Base-by-base conservation (phyloP, 805 yeast genomes). In the Cyberlindnera suaveolens region DNA sequence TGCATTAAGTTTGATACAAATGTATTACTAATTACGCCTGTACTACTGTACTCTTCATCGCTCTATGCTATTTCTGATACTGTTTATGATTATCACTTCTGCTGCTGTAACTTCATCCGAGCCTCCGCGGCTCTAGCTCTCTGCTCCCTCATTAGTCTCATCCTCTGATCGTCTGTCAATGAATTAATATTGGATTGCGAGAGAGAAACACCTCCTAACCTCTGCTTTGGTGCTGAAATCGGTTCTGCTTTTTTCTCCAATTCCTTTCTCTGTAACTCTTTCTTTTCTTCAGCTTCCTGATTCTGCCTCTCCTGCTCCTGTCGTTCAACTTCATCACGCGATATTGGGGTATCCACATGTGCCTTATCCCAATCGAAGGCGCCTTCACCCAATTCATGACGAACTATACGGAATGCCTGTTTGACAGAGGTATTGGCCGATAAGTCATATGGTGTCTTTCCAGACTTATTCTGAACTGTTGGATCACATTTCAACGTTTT, bases 111-210 rank as follows among this genome's bases (percentile, higher is more conserved):
- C 63, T 42, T 71, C 55, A 86, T 54, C 52, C 99, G 72, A 0
- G 91, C 96, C 61, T 93, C 98, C 0, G 96, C 97, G 0, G 99
- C 99, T 43, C 98, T 74, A 1, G 97, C 97, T 42, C 98, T 72
- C 57, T 90, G 90, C 56, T 93, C 99, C 47, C 99, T 77, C 85
- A 90, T 89, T 17, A 93, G 65, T 54, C 81, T 75, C 73, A 74
- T 71, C 54, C 78, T 74, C 50, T 90, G 96, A 20, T 80, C 87
- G 1, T 81, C 88, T 7, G 79, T 73, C 42, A 91, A 67, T 0
- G 89, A 81, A 36, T 75, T 72, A 42, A 81, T 53, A 37, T 78
- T 78, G 18, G 67, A 65, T 49, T 65, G 71, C 35, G 50, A 44
- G 17, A 61, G 34, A 3, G 52, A 49, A n/a, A 55, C 52, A 42